Percentiles rank a stretch among this genome's conserved stretches.
These are phyloP conservation scores for Bipolaris gigantea DNA, from an alignment of 2,329 filamentous ascomycete genomes.

Conservation along the genomic window DNA sequence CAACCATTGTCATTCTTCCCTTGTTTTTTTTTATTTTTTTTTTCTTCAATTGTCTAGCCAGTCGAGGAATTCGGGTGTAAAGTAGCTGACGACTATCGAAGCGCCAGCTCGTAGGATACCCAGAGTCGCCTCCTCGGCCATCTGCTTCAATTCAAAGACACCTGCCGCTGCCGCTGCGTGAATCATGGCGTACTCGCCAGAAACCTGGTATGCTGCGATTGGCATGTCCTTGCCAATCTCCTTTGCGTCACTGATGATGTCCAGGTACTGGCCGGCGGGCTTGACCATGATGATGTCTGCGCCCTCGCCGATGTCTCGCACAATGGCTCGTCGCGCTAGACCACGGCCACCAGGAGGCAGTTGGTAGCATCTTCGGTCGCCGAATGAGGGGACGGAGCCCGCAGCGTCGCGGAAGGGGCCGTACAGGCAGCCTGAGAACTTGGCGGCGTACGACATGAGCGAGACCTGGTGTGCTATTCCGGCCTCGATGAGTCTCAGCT, in stretches of 20 bases:
- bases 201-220: slow-evolving; percentile 94
- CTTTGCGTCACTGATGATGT: slow-evolving; percentile 97
- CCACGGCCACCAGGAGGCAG: slow-evolving; percentile 89
- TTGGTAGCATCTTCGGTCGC: slow-evolving; percentile 96
- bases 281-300: slow-evolving; percentile 99
- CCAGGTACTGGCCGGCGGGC: slow-evolving; percentile 90
- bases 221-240: slow-evolving; percentile 90
- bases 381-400: slow-evolving; percentile 86
- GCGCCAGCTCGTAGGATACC: slow-evolving; percentile 91
- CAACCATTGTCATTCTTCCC: background rate
- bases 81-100: slow-evolving; percentile 91
- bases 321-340: slow-evolving; percentile 85
- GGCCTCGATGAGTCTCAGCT: slow-evolving; percentile 94
- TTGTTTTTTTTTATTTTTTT: no score
- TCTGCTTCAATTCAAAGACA: slow-evolving; percentile 90
- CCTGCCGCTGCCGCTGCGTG: slow-evolving; percentile 93
- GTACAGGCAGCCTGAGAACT: slow-evolving; percentile 95
- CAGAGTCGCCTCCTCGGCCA: slow-evolving; percentile 94
- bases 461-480: slow-evolving; percentile 89
- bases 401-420: slow-evolving; percentile 97
- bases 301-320: slow-evolving; percentile 86
- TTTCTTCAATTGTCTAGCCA: slow-evolving; percentile 53
- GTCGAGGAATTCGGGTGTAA: slow-evolving; percentile 76
- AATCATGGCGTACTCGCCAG: slow-evolving; percentile 97
- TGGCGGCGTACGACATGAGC: slow-evolving; percentile 97